Conservation (phyloP, 306 rosid genomes). For the Fagus crenata region DNA sequence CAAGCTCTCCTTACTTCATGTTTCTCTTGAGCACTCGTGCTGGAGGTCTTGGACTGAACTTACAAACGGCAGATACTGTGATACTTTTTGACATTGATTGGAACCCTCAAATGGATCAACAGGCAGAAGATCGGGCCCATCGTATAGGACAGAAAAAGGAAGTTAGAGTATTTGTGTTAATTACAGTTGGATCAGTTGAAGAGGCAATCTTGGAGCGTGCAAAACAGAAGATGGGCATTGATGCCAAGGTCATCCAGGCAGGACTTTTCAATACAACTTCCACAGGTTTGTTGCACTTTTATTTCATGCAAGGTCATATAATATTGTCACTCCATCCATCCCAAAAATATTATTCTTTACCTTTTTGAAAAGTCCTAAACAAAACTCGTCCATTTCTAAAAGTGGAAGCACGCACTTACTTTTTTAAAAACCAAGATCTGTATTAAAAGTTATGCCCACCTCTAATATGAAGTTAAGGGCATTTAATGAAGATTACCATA, state of each 20-base stretch:
- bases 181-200: constrained; percentile 97
- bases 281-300: constrained; percentile 71
- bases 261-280: constrained; percentile 98
- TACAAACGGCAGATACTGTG: constrained; percentile 96
- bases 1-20: constrained; percentile 91
- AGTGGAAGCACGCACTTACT: neutral
- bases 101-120: constrained; percentile 99
- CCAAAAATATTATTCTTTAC: neutral
- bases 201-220: constrained; percentile 99
- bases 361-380: neutral
- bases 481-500: neutral
- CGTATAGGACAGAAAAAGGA: constrained; percentile 99
- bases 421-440: neutral
- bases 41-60: constrained; percentile 98
- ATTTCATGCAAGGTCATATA: constrained; percentile 20
- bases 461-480: neutral
- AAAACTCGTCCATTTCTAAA: neutral
- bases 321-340: constrained; percentile 15
- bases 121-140: constrained; percentile 99
- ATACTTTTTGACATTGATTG: constrained; percentile 97
- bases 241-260: constrained; percentile 99
- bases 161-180: constrained; percentile 96
- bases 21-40: constrained; percentile 99
- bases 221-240: constrained; percentile 99
- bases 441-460: neutral